A percentile compares a stretch with the other conserved stretches of the same genome.
Evolutionary conservation across 352 stramenopile species (phyloP).

Genomic region (Pythium phragmiticola): DNA sequence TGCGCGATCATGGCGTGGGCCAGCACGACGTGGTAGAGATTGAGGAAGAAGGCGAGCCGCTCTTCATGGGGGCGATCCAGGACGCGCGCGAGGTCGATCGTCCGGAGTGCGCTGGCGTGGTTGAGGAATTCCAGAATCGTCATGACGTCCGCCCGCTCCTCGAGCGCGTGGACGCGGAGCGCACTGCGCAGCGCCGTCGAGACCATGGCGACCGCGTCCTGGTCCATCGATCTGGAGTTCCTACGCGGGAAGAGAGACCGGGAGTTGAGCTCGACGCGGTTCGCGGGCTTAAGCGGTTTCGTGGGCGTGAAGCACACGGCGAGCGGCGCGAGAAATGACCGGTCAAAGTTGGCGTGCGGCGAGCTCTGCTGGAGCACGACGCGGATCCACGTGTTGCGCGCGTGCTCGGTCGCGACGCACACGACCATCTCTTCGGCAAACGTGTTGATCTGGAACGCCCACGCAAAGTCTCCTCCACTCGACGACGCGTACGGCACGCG

Average conservation of each 20-base stretch:
- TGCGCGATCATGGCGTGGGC: constrained; percentile 75
- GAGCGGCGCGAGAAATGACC: constrained; percentile 17
- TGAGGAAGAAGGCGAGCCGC: constrained; percentile 74
- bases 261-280: constrained; percentile 61
- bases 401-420: constrained; percentile 59
- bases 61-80: constrained; percentile 56
- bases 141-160: constrained; percentile 39
- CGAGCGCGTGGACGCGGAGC: constrained; percentile 34
- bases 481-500: constrained; percentile 28
- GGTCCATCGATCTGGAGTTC: background rate
- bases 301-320: constrained; percentile 40
- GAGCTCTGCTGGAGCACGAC: constrained; percentile 61
- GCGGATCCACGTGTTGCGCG: constrained; percentile 63
- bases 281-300: constrained; percentile 44
- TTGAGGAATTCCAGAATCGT: constrained; percentile 70
- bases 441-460: constrained; percentile 66
- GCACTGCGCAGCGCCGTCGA: constrained; percentile 25
- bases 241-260: constrained; percentile 48
- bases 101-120: constrained; percentile 52
- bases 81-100: constrained; percentile 48
- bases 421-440: constrained; percentile 75
- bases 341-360: constrained; percentile 44
- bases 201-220: constrained; percentile 35
- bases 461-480: constrained; percentile 30
- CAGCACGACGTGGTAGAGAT: constrained; percentile 75